phyloP scores from a whole-genome alignment of 305 asterid species.

The Fraxinus latifolia region DNA sequence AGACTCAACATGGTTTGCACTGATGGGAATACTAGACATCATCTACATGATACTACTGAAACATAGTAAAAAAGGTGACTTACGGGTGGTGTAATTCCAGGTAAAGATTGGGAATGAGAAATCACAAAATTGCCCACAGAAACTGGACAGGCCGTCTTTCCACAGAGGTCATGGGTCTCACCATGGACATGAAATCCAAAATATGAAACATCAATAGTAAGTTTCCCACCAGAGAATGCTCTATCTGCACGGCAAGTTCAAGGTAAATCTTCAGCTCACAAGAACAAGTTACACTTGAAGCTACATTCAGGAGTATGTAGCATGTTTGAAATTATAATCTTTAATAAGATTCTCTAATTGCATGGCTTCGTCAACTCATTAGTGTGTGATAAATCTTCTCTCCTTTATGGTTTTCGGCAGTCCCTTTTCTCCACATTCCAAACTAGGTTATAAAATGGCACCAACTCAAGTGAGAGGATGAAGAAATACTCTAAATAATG shows the following conservation, averaged over 20 bases:
- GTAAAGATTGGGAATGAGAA: constrained; percentile 71
- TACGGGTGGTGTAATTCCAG: constrained; percentile 81
- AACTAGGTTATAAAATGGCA: not conserved
- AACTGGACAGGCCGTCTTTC: constrained; percentile 70
- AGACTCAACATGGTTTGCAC: not conserved
- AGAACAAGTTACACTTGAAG: not conserved
- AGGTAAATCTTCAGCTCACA: not conserved
- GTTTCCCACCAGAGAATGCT: constrained; percentile 63
- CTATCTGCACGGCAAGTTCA: constrained; percentile 42
- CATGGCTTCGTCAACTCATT: not conserved
- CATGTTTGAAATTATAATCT: not conserved
- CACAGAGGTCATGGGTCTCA: constrained; percentile 67
- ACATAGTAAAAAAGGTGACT: constrained; percentile 32
- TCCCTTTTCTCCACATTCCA: not conserved
- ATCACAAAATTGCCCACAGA: constrained; percentile 64
- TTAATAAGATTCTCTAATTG: not conserved
- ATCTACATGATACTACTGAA: not conserved
- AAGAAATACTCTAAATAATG: not conserved
- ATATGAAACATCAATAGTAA: constrained; percentile 61
- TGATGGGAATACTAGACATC: not conserved
- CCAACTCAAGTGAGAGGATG: not conserved
- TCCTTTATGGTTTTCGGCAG: not conserved
- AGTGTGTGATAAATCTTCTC: not conserved
- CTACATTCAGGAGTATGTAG: not conserved
- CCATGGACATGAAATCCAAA: constrained; percentile 41